These are phyloP conservation scores for Cryptococcus deneoformans DNA, from an alignment of 1,284 basidiomycete genomes.

Conservation along the genomic window DNA sequence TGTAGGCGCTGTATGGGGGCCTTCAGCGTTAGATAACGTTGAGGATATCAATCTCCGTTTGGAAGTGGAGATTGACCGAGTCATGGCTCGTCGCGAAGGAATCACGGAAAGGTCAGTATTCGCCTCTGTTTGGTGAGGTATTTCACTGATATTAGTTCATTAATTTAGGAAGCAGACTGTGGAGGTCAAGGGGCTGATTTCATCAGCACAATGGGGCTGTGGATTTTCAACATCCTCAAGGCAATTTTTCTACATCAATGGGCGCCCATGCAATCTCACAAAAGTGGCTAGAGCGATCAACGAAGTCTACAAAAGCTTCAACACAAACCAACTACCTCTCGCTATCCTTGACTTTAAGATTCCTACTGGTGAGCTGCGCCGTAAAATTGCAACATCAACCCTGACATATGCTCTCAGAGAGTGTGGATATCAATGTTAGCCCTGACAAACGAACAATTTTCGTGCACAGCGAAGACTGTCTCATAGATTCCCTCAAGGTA, in stretches of 20 bases:
- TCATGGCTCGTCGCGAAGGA: conserved; percentile 48
- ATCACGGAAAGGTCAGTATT: conserved; percentile 26
- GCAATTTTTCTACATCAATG: conserved; percentile 94
- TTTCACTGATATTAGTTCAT: conserved; percentile 1
- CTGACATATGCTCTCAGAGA: conserved; percentile 54
- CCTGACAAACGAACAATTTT: conserved; percentile 97
- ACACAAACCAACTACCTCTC: conserved; percentile 74
- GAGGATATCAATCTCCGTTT: conserved; percentile 71
- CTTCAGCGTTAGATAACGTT: conserved; percentile 71
- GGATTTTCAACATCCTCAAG: conserved; percentile 78
- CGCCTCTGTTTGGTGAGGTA: background rate
- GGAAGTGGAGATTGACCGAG: conserved; percentile 62
- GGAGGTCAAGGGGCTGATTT: conserved; percentile 40
- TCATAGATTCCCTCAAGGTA: conserved; percentile 78
- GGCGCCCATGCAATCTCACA: conserved; percentile 75
- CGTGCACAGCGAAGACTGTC: conserved; percentile 79
- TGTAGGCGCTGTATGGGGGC: conserved; percentile 78
- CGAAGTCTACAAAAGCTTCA: conserved; percentile 84
- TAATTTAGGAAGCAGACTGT: conserved; percentile 31
- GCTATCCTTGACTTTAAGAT: conserved; percentile 79
- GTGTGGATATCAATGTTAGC: conserved; percentile 92
- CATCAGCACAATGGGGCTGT: conserved; percentile 47
- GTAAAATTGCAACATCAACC: background rate
- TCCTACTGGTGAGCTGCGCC: conserved; percentile 60
- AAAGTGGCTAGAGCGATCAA: conserved; percentile 87